Evolutionary conservation across 108 stramenopile species (phyloP), one percentile per base, ranked within the genome.

Genomic region (Cylindrotheca closterium): DNA sequence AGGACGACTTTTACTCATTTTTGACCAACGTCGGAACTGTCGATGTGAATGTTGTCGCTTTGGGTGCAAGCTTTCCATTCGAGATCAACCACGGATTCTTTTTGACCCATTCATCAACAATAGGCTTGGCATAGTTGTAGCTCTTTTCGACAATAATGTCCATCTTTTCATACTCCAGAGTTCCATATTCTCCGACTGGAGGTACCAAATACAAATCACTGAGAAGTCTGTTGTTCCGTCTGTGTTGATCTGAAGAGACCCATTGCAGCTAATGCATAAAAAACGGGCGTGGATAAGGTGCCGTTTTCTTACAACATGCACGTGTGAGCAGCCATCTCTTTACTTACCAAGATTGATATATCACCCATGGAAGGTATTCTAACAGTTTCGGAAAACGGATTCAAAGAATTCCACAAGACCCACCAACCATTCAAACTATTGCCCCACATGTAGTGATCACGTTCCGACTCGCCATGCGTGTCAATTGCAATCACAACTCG

Each of bases 401-500:
- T 82, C 75, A 50, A 75, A 51, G 56, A 33, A 32, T 79, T 79
- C 49, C 56, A 79, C 7, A 87, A 63, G 1, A 87, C 26, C 80
- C 79, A 80, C 55, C 65, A 72, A 3, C 86, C 86, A 25, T 50
- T 72, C 37, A 87, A 51, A 27, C 58, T 29, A 7, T 69, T 62
- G 34, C 86, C 86, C 37, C 82, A 87, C 55, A 78, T 77, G 70
- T 71, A 79, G 53, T 70, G 74, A 47, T 73, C 77, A 51, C 48
- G 52, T 30, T 57, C 51, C 0, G 50, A 53, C 56, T 73, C 75
- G 0, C 45, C 31, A 1, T 68, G 53, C 12, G 82, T 79, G 67
- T 87, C 86, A 12, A 81, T 73, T 47, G 82, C 64, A 53, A 87
- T 87, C 10, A 81, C 75, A 27, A 64, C 70, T 26, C 70, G 68